Conservation (phyloP, 1,139 yeast species). For the Hemisphaericaspora xylanilytica region DNA sequence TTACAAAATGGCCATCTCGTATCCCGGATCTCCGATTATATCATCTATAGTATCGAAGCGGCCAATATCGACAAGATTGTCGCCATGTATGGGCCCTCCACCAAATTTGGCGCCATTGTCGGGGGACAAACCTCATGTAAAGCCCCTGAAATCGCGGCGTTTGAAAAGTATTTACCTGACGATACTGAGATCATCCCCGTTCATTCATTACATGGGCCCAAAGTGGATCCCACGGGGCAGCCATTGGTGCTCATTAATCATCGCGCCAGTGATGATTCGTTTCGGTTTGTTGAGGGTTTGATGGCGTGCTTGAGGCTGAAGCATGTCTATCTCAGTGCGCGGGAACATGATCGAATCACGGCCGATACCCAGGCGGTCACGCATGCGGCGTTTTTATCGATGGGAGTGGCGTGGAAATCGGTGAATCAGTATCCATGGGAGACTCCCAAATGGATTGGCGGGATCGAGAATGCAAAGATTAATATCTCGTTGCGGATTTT, state of each 20-base stretch:
- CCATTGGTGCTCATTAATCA: constrained; percentile 86
- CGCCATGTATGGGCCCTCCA: constrained; percentile 73
- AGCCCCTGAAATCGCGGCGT: constrained; percentile 83
- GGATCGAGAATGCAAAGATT: constrained; percentile 92
- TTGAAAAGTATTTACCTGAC: constrained; percentile 67
- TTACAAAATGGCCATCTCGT: constrained; percentile 78
- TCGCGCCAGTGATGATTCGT: constrained; percentile 55
- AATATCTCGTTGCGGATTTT: constrained; percentile 87
- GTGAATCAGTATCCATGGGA: constrained; percentile 91
- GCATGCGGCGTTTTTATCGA: constrained; percentile 92
- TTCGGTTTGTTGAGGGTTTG: constrained; percentile 59
- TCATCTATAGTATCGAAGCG: constrained; percentile 89
- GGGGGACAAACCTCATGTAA: constrained; percentile 99
- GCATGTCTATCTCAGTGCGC: constrained; percentile 73
- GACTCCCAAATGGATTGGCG: constrained; percentile 83
- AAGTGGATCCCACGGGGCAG: constrained; percentile 84
- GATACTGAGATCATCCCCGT: constrained; percentile 84
- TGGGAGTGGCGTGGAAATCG: constrained; percentile 96
- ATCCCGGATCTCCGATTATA: constrained; percentile 74
- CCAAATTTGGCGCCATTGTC: constrained; percentile 83
- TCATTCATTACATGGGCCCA: constrained; percentile 95
- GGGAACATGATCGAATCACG: constrained; percentile 88
- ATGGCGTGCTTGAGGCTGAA: constrained; percentile 76
- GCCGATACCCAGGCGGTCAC: constrained; percentile 99
- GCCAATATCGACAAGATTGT: constrained; percentile 75